phyloP scores from a whole-genome alignment of 768 basidiomycete species.

The Dioszegia crocea region DNA sequence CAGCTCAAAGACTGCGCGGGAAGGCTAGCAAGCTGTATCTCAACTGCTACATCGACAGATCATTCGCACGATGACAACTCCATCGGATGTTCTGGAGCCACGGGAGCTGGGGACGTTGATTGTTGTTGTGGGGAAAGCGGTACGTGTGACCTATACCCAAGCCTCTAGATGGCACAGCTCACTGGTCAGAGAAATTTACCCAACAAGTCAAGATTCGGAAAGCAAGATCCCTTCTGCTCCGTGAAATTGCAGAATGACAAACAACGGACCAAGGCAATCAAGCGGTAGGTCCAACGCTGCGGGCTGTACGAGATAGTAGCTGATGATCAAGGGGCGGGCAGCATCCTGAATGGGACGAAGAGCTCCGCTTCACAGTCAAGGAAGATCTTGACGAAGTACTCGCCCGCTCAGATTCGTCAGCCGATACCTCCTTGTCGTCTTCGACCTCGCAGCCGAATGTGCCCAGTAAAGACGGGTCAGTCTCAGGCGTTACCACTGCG shows the following conservation, averaged over 20 bases:
- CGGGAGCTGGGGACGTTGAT: conserved; percentile 78
- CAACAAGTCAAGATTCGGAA: conserved; percentile 79
- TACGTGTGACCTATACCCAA: conserved; percentile 49
- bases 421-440: conserved; percentile 15
- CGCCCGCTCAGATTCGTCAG: conserved; percentile 30
- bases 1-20: too few species aligned
- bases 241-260: conserved; percentile 61
- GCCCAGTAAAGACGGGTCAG: conserved; percentile 6
- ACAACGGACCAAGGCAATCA: conserved; percentile 67
- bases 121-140: conserved; percentile 80
- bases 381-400: conserved; percentile 53
- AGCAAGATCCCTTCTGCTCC: conserved; percentile 82
- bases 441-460: conserved; percentile 12
- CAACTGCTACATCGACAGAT: too few species aligned
- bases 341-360: conserved; percentile 88
- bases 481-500: conserved; percentile 26
- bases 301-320: neutral
- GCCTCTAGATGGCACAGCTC: conserved; percentile 22
- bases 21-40: too few species aligned
- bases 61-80: neutral
- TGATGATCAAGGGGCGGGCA: conserved; percentile 65
- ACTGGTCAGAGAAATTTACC: conserved; percentile 60
- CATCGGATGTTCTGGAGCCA: conserved; percentile 13
- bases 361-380: conserved; percentile 73
- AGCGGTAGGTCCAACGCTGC: conserved; percentile 50